These are phyloP conservation scores for Hanseniaspora thailandica DNA, from an alignment of 805 yeast species.

Conservation along the genomic window DNA sequence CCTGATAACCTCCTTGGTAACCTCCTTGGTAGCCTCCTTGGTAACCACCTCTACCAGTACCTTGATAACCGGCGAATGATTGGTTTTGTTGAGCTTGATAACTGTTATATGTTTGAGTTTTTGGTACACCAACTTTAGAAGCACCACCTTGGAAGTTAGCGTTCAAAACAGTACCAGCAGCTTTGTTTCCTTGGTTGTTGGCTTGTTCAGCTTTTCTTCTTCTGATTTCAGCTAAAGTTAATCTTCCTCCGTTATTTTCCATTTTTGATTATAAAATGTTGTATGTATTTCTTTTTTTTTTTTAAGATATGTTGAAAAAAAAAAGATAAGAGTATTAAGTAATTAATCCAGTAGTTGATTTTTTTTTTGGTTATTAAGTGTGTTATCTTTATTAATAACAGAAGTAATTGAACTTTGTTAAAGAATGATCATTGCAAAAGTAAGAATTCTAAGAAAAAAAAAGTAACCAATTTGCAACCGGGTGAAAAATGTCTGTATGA, in stretches of 20 bases:
- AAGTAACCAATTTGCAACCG: not conserved
- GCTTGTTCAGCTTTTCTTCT: constrained; percentile 14
- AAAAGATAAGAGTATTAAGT: not conserved
- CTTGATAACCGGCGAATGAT: not conserved
- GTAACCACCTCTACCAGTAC: not conserved
- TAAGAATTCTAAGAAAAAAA: not conserved
- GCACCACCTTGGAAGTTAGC: constrained; percentile 7
- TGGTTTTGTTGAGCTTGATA: constrained; percentile 7
- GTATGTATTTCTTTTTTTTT: not conserved
- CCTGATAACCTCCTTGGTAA: not conserved
- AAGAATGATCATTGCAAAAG: too few relatives aligned
- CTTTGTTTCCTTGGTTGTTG: not conserved
- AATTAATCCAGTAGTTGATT: not conserved
- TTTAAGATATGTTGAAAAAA: not conserved
- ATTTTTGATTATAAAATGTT: not conserved
- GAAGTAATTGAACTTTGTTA: not conserved
- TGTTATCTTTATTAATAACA: too few relatives aligned
- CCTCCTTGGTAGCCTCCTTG: constrained; percentile 10
- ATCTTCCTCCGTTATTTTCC: constrained; percentile 12
- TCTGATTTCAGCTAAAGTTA: constrained; percentile 13
- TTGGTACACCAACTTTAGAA: constrained; percentile 14
- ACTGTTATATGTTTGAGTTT: constrained; percentile 8
- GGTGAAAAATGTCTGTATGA: not conserved
- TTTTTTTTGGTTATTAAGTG: too few relatives aligned
- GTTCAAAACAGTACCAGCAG: constrained; percentile 8